These are phyloP conservation scores for Neoconidiobolus thromboides DNA, from an alignment of 371 early-diverging fungal genomes.

Conservation along the genomic window DNA sequence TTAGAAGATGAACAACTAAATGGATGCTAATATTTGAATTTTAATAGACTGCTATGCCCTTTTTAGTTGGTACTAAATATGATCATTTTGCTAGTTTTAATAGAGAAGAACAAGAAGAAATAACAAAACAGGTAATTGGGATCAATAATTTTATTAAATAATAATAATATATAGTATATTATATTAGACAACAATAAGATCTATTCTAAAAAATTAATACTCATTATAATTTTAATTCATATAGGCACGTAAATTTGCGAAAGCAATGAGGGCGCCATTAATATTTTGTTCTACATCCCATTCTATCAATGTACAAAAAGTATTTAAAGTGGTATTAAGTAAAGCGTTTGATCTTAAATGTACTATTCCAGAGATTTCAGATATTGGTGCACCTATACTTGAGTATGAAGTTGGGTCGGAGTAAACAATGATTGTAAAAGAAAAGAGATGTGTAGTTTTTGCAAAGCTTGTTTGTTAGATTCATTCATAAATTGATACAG, in stretches of 20 bases:
- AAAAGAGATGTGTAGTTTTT: no score
- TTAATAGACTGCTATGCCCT: conserved; percentile 68
- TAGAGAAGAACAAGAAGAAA: conserved; percentile 72
- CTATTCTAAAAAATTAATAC: background rate
- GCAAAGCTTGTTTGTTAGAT: no score
- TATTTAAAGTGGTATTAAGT: conserved; percentile 86
- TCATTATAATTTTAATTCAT: background rate
- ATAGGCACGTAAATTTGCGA: conserved; percentile 68
- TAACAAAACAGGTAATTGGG: conserved; percentile 59
- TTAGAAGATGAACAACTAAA: background rate
- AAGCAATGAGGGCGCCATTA: conserved; percentile 86
- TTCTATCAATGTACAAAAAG: conserved; percentile 89
- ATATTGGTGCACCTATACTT: conserved; percentile 78
- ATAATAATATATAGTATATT: background rate
- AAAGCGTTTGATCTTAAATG: conserved; percentile 87
- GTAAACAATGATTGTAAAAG: background rate
- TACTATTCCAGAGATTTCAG: conserved; percentile 76
- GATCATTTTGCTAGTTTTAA: conserved; percentile 73
- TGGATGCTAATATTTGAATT: background rate
- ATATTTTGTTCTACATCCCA: conserved; percentile 86
- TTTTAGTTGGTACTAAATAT: conserved; percentile 93
- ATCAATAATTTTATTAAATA: background rate
- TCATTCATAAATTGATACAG: no score
- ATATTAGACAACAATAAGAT: background rate
- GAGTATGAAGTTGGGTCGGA: conserved; percentile 28